Evolutionary conservation across 139 green algal genomes (phyloP).

Genomic region (Ulvella scutata): DNA sequence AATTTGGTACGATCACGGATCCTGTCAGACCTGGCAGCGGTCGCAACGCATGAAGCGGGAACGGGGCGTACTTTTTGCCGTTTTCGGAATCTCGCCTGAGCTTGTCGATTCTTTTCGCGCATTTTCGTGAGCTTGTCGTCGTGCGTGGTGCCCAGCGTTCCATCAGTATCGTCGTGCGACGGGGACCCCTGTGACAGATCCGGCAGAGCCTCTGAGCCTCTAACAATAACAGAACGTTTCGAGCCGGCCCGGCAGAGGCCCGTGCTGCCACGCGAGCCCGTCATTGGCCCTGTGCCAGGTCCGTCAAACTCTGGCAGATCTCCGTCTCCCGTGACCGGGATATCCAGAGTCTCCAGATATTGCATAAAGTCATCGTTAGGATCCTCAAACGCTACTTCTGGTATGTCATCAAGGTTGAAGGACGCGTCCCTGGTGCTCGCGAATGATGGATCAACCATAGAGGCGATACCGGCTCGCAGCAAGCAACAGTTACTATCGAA

Average conservation of each 20-base stretch:
- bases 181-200: not conserved
- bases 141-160: not conserved
- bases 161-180: not conserved
- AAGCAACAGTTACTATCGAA: no score
- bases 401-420: no score
- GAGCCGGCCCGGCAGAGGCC: not conserved
- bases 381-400: no score
- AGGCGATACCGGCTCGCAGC: no score
- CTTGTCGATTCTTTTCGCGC: not conserved
- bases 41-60: no score
- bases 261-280: no score
- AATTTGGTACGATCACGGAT: no score
- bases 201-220: not conserved
- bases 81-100: not conserved
- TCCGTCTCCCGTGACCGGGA: not conserved
- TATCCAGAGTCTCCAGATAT: not conserved
- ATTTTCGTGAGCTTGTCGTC: constrained; percentile 2
- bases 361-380: not conserved
- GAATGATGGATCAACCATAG: no score
- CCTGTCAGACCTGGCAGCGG: no score
- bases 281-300: not conserved
- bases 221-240: not conserved
- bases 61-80: not conserved
- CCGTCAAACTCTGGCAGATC: not conserved
- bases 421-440: no score